Evolutionary conservation across 371 early-diverging fungal genomes (phyloP).

Genomic region (Apophysomyces sp.): DNA sequence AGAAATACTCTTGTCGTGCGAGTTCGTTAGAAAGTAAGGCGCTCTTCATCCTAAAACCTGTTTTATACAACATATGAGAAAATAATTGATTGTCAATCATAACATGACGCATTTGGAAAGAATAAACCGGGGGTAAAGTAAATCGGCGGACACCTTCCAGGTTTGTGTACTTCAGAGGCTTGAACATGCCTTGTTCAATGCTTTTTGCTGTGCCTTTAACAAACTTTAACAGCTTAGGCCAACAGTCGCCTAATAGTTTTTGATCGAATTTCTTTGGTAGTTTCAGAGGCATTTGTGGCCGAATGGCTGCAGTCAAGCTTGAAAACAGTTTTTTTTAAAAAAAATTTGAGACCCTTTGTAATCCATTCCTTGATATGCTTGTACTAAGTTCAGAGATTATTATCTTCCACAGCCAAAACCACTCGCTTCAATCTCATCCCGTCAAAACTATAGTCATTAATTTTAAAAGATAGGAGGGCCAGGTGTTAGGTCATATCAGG

Average conservation of each 20-base stretch:
- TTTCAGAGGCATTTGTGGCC: not conserved
- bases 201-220: not conserved
- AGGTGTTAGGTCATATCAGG: no score
- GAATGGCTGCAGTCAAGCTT: not conserved
- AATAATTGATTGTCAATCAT: no score
- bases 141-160: not conserved
- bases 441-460: no score
- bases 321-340: not conserved
- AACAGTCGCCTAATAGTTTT: not conserved
- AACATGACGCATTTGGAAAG: no score
- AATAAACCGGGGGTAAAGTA: no score
- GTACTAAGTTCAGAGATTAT: no score
- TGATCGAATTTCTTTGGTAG: not conserved
- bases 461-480: no score
- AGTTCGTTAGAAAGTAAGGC: not conserved
- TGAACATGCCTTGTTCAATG: not conserved
- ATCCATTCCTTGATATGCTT: no score
- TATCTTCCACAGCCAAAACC: no score
- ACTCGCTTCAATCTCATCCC: no score
- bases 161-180: conserved; percentile 1
- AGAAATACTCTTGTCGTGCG: not conserved
- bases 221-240: not conserved
- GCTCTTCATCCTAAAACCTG: no score
- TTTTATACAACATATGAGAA: no score
- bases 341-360: not conserved